Percentiles rank a stretch among this genome's conserved stretches.
These are phyloP conservation scores for Sporothrix globosa DNA, from an alignment of 2,329 filamentous ascomycete species.

Conservation along the genomic window DNA sequence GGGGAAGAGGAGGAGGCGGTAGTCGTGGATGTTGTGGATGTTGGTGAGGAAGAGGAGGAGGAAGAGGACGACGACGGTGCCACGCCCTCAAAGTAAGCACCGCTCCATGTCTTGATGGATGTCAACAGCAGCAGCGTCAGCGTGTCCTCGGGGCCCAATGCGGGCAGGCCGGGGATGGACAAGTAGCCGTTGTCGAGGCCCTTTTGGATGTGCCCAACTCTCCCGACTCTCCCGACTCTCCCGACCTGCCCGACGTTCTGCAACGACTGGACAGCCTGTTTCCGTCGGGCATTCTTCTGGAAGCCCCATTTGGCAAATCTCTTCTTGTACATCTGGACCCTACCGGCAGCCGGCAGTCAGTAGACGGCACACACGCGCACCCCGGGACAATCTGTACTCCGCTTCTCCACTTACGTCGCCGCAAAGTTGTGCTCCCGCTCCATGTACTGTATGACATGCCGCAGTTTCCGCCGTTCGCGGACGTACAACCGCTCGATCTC, in stretches of 20 bases:
- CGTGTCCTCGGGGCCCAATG: background rate
- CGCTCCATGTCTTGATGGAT: conserved; percentile 30
- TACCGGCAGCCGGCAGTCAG: background rate
- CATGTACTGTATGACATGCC: conserved; percentile 36
- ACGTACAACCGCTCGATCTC: conserved; percentile 38
- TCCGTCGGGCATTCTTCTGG: conserved; percentile 33
- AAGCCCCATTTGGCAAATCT: conserved; percentile 39
- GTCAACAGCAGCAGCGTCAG: conserved; percentile 28
- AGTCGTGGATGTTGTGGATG: background rate
- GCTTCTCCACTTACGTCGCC: conserved; percentile 35
- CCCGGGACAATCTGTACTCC: too few relatives aligned
- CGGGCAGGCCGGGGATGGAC: background rate
- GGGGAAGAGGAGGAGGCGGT: background rate
- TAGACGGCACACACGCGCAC: too few relatives aligned
- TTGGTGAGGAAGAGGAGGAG: background rate
- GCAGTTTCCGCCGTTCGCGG: conserved; percentile 37
- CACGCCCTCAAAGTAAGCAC: background rate
- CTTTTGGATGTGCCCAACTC: too few relatives aligned
- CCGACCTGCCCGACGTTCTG: background rate
- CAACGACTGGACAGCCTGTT: background rate
- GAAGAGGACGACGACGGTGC: background rate
- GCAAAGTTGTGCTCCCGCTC: conserved; percentile 36
- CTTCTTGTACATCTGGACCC: conserved; percentile 40
- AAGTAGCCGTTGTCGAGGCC: background rate
- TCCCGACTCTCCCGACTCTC: too few relatives aligned